Conservation (phyloP, 306 rosid species). For the Quercus agrifolia region DNA sequence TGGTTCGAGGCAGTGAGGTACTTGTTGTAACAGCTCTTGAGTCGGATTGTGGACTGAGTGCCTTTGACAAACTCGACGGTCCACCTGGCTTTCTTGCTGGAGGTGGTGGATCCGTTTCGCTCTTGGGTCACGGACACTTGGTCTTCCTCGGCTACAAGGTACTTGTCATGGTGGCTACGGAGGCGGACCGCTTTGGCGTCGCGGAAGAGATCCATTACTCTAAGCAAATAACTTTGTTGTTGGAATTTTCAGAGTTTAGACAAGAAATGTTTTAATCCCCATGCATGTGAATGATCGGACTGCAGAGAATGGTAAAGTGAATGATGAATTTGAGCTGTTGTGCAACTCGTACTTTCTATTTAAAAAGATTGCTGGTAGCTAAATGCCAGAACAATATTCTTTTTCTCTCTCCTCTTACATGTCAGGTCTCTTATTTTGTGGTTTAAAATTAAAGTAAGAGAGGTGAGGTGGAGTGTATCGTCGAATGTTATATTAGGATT, state of each 20-base stretch:
- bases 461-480: too few species aligned
- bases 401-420: too few species aligned
- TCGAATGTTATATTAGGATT: too few species aligned
- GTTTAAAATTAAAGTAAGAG: too few species aligned
- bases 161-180: slow-evolving; percentile 72
- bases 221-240: slow-evolving; percentile 24
- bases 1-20: slow-evolving; percentile 80
- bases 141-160: slow-evolving; percentile 80
- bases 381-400: too few species aligned
- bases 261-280: too few species aligned
- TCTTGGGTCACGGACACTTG: slow-evolving; percentile 74
- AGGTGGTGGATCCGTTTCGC: slow-evolving; percentile 55
- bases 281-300: too few species aligned
- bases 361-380: too few species aligned
- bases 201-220: slow-evolving; percentile 69
- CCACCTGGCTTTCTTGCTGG: slow-evolving; percentile 53
- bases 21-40: slow-evolving; percentile 74
- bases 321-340: too few species aligned
- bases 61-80: slow-evolving; percentile 52
- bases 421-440: too few species aligned
- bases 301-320: too few species aligned
- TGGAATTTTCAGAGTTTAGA: slow-evolving; percentile 29
- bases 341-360: too few species aligned
- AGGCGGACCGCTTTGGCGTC: slow-evolving; percentile 83
- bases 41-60: slow-evolving; percentile 57